Conservation (phyloP, 768 basidiomycete genomes). For the Paxillus involutus region DNA sequence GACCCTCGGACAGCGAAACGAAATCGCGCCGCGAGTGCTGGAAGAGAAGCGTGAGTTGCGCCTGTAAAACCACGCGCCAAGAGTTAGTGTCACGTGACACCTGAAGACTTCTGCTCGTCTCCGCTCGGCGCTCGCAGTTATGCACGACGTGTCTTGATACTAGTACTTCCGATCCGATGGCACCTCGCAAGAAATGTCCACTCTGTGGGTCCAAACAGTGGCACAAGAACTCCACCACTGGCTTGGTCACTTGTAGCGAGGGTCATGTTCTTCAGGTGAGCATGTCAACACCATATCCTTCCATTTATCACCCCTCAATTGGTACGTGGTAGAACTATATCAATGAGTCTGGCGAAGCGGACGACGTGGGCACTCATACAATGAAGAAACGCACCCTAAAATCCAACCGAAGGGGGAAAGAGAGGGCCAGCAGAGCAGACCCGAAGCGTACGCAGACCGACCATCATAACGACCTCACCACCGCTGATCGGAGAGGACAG, state of each 20-base stretch:
- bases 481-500: conserved; percentile 38
- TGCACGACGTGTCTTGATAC: neutral
- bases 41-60: too few relatives aligned
- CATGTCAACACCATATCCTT: neutral
- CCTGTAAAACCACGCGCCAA: too few relatives aligned
- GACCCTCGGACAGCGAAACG: neutral
- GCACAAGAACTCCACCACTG: conserved; percentile 83
- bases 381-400: conserved; percentile 69
- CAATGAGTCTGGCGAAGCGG: conserved; percentile 74
- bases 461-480: neutral
- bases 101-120: too few relatives aligned
- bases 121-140: too few relatives aligned
- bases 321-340: conserved; percentile 64
- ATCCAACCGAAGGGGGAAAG: conserved; percentile 52
- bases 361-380: conserved; percentile 59
- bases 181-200: conserved; percentile 63
- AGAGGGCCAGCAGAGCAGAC: conserved; percentile 50
- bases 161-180: conserved; percentile 39
- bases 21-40: neutral
- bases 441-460: conserved; percentile 49
- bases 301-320: neutral
- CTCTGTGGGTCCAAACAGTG: conserved; percentile 84
- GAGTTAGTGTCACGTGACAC: too few relatives aligned
- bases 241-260: conserved; percentile 83
- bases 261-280: conserved; percentile 87